Conservation (phyloP, 1,139 yeast species). For the Kodamaea alishanica region DNA sequence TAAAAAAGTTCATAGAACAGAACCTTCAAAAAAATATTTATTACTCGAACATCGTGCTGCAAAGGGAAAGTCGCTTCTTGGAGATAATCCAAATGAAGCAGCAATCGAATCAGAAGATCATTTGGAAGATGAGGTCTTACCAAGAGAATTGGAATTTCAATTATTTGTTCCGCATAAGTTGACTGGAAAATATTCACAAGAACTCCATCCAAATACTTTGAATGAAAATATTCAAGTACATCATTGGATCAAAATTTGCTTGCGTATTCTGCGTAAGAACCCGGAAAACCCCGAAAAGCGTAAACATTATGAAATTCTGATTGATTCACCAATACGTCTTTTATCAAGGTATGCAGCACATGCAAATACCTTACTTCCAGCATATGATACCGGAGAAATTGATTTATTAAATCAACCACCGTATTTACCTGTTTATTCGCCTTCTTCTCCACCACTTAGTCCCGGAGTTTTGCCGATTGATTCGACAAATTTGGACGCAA, state of each 20-base stretch:
- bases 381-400: conserved; percentile 33
- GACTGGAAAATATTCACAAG: conserved; percentile 40
- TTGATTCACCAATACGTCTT: conserved; percentile 86
- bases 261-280: conserved; percentile 66
- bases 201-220: conserved; percentile 79
- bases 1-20: conserved; percentile 85
- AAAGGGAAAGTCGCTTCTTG: conserved; percentile 43
- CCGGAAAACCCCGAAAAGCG: conserved; percentile 56
- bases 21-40: conserved; percentile 78
- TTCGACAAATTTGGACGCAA: conserved; percentile 21
- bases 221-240: conserved; percentile 74
- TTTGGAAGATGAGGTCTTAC: conserved; percentile 37
- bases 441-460: conserved; percentile 39
- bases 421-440: conserved; percentile 22
- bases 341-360: conserved; percentile 65
- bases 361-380: conserved; percentile 66
- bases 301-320: conserved; percentile 86
- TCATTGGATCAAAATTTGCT: conserved; percentile 89
- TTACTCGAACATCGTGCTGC: conserved; percentile 76
- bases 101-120: conserved; percentile 30
- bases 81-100: conserved; percentile 16
- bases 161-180: conserved; percentile 69
- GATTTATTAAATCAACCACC: conserved; percentile 2
- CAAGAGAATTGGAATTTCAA: conserved; percentile 77
- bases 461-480: conserved; percentile 56